Percentiles rank a stretch among this genome's conserved stretches.
These are phyloP conservation scores for Bidens hawaiensis DNA, from an alignment of 140 eudicot genomes.

Conservation along the genomic window DNA sequence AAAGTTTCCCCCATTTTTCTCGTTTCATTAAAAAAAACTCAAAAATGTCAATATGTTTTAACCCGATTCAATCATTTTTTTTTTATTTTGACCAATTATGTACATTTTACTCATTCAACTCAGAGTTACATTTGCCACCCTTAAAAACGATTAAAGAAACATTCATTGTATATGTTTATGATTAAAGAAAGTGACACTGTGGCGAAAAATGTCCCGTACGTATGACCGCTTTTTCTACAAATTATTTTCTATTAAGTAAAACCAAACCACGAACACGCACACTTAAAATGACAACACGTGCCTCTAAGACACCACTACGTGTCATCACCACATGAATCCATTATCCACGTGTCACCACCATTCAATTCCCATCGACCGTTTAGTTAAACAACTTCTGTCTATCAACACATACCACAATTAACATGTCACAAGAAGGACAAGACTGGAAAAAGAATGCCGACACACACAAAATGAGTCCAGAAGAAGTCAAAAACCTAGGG, in stretches of 20 bases:
- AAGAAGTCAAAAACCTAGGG: conserved; percentile 51
- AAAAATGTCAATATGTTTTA: too few species aligned
- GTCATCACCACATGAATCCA: not conserved
- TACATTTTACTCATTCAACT: too few species aligned
- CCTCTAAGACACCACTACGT: conserved; percentile 3
- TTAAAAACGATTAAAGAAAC: too few species aligned
- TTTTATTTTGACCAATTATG: too few species aligned
- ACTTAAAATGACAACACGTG: conserved; percentile 2
- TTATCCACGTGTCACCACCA: conserved; percentile 20
- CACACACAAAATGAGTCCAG: conserved; percentile 65
- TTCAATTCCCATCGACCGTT: not conserved
- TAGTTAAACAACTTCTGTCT: conserved; percentile 3
- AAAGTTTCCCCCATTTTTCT: too few species aligned
- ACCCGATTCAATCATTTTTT: too few species aligned
- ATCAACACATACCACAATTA: not conserved
- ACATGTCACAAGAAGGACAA: conserved; percentile 24
- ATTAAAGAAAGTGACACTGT: too few species aligned
- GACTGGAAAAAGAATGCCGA: conserved; percentile 76
- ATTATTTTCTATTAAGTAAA: not conserved
- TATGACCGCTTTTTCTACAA: not conserved
- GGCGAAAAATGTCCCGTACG: too few species aligned
- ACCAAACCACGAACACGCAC: not conserved
- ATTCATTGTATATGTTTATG: too few species aligned
- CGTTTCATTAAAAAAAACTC: too few species aligned
- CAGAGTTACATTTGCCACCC: too few species aligned